A percentile compares a stretch with the other conserved stretches of the same genome.
Conservation (phyloP, 495 filamentous ascomycete species). For the Aspergillus leporis region DNA sequence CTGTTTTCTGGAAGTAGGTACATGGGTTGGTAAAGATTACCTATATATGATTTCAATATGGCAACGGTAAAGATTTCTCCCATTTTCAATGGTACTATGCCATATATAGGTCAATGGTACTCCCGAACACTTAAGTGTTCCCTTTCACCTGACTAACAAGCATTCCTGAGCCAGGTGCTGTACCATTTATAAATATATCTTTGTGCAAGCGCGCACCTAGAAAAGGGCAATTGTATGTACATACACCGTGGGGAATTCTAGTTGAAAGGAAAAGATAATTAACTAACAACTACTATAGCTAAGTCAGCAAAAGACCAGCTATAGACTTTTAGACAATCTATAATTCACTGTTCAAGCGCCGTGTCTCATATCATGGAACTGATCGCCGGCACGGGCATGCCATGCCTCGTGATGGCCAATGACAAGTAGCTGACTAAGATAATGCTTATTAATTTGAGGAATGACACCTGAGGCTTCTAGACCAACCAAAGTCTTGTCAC, state of each 20-base stretch:
- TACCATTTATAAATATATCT: too few relatives aligned
- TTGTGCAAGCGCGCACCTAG: too few relatives aligned
- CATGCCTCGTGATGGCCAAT: conserved; percentile 11
- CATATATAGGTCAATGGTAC: too few relatives aligned
- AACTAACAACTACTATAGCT: too few relatives aligned
- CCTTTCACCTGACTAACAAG: too few relatives aligned
- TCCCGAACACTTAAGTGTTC: too few relatives aligned
- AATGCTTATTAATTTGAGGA: conserved; percentile 13
- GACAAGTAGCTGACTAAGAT: conserved; percentile 17
- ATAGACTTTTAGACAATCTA: not conserved
- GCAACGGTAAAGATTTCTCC: not conserved
- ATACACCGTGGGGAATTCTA: too few relatives aligned
- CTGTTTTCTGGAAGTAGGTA: not conserved
- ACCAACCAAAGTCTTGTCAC: conserved; percentile 17
- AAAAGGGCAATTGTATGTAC: too few relatives aligned
- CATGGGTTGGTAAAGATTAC: not conserved
- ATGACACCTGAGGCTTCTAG: conserved; percentile 1
- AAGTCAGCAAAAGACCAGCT: too few relatives aligned
- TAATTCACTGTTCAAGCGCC: not conserved
- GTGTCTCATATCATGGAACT: not conserved
- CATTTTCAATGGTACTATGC: not conserved
- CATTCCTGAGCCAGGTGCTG: too few relatives aligned
- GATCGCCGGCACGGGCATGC: conserved; percentile 2
- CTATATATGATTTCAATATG: not conserved
- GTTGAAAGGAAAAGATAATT: too few relatives aligned